A percentile compares a stretch with the other conserved stretches of the same genome.
These are phyloP conservation scores for Dryas drummondii DNA, from an alignment of 306 rosid species.

Conservation along the genomic window DNA sequence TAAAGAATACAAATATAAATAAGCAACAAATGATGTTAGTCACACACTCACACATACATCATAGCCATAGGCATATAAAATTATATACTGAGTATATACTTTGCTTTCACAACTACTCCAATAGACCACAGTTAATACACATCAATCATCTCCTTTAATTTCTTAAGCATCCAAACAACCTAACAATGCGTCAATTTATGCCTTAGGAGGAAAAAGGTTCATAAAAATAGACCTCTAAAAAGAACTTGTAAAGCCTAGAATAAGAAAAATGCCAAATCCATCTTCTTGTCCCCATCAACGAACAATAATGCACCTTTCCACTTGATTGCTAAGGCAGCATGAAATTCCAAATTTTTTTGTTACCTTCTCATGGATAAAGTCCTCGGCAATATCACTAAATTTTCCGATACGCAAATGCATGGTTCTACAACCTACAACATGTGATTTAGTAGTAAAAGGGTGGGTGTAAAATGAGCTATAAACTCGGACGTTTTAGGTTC, in stretches of 20 bases:
- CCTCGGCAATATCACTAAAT: background rate
- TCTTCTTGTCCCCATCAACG: background rate
- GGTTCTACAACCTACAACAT: background rate
- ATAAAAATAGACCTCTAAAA: background rate
- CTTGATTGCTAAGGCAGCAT: background rate
- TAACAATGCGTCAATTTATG: background rate
- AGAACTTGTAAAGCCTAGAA: background rate
- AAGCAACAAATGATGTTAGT: too few species aligned
- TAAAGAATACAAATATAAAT: too few species aligned
- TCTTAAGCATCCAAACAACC: constrained; percentile 7
- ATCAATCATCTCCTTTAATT: background rate
- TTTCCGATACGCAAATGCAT: background rate
- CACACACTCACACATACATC: too few species aligned
- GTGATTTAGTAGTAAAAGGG: too few species aligned
- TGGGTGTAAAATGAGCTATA: too few species aligned
- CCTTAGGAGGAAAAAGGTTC: background rate
- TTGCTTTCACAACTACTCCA: background rate
- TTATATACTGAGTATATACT: too few species aligned
- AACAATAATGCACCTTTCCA: background rate
- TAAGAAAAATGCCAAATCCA: background rate
- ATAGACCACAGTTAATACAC: background rate
- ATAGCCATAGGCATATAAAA: too few species aligned
- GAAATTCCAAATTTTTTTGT: background rate
- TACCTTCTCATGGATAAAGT: background rate
- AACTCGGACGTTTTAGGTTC: too few species aligned